Evolutionary conservation across 495 filamentous ascomycete genomes (phyloP), one percentile per base, ranked within the genome.

Genomic region (Lasiosphaeriaceae sp.): DNA sequence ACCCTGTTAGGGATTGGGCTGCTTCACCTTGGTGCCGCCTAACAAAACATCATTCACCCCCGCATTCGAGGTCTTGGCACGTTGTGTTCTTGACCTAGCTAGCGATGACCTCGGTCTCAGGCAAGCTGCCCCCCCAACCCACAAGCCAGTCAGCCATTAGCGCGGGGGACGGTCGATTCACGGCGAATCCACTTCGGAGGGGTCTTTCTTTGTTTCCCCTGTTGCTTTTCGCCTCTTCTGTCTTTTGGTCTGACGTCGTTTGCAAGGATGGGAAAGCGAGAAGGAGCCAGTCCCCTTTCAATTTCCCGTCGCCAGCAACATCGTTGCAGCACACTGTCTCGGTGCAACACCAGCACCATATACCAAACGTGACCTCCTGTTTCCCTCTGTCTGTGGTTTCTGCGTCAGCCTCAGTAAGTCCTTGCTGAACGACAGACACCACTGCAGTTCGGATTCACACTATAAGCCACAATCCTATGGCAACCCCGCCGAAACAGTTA

Each of bases 401-500:
- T 17, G 12, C n/a, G 3, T 17, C 37, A 16, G n/a, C 37, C 37
- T 43, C n/a, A 43, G 14, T 43, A 43, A 43, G 39, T 43, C 39
- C 39, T 43, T 43, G 14, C 39, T 43, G 14, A 12, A 43, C 1
- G 2, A 2, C 9, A 37, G 9, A 14, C 34, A 8, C 34, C 34
- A 37, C n/a, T n/a, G n/a, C n/a, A 31, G 26, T 31, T 31, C 26
- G 26, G 9, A 9, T 9, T 9, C 26, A 9, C 26, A n/a, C n/a
- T n/a, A n/a, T n/a, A 11, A 14, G 39, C 39, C n/a, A 17, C 39
- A 56, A 43, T 53, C 49, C 58, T 16, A 53, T 14, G 26, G 49
- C 49, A 57, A 61, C 54, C n/a, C 23, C 45, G 46, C 31, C 50
- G 59, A 61, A 61, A 61, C 59, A 51, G 34, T 24, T 35, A 57